Percentiles rank a stretch among this genome's conserved stretches.
These are phyloP conservation scores for Biscogniauxia mediterranea DNA, from an alignment of 2,329 filamentous ascomycete species.

Conservation along the genomic window DNA sequence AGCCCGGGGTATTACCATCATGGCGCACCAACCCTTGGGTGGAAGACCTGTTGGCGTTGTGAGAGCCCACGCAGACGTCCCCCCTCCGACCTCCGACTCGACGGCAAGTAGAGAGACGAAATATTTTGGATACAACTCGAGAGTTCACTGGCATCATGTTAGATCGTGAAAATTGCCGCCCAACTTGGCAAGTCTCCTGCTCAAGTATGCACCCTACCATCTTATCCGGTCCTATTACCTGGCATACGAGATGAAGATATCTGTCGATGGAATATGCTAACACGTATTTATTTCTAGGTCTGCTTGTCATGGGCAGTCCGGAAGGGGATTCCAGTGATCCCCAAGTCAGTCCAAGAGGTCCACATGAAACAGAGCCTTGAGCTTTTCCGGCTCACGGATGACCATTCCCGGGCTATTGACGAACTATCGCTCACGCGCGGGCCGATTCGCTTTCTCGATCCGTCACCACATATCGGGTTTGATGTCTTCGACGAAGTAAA, in stretches of 20 bases:
- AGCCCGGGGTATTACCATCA: conserved; percentile 10
- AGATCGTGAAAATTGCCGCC: conserved; percentile 10
- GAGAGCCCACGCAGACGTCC: conserved; percentile 8
- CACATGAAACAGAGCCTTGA: conserved; percentile 13
- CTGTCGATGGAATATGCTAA: neutral
- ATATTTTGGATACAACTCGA: neutral
- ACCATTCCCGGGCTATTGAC: conserved; percentile 9
- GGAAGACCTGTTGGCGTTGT: conserved; percentile 16
- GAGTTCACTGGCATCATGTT: neutral
- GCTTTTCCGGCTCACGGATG: conserved; percentile 8
- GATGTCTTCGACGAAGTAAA: conserved; percentile 18
- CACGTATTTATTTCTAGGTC: neutral
- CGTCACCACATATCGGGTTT: conserved; percentile 14
- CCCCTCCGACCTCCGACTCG: conserved; percentile 13
- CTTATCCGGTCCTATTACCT: conserved; percentile 2
- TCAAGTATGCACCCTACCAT: conserved; percentile 6
- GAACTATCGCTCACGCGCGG: conserved; percentile 5
- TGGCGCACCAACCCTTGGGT: conserved; percentile 16
- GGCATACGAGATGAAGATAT: neutral
- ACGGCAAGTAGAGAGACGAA: conserved; percentile 3
- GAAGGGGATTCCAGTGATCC: conserved; percentile 12
- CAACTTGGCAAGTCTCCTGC: conserved; percentile 11
- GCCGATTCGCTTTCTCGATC: conserved; percentile 15
- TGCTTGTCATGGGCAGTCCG: conserved; percentile 14
- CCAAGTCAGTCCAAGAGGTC: conserved; percentile 13